Conservation (phyloP, 306 rosid genomes). For the Castanospermum australe region DNA sequence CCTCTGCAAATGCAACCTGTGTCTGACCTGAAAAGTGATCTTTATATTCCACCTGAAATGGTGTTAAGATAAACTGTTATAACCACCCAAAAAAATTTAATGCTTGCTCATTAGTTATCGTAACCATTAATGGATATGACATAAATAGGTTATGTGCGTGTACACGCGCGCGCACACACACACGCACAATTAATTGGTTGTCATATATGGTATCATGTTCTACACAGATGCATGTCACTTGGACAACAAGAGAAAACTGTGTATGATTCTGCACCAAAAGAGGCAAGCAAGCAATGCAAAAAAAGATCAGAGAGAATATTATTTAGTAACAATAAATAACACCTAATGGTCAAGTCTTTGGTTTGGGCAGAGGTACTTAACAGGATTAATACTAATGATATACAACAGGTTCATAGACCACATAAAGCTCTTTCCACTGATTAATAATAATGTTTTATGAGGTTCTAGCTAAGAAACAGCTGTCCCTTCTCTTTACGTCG, state of each 20-base stretch:
- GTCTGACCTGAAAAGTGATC: constrained; percentile 75
- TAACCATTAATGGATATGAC: constrained; percentile 6
- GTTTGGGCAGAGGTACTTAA: constrained; percentile 1
- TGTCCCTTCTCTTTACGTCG: background rate
- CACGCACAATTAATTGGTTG: constrained; percentile 1
- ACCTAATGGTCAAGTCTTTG: constrained; percentile 2
- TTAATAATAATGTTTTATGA: background rate
- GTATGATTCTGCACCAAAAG: constrained; percentile 22
- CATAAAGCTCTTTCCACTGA: constrained; percentile 3
- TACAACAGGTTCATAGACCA: background rate
- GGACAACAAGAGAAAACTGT: constrained; percentile 1
- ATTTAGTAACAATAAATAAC: constrained; percentile 3
- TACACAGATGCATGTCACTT: constrained; percentile 4
- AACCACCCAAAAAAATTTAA: background rate
- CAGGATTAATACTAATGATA: background rate
- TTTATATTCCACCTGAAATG: constrained; percentile 77
- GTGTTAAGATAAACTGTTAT: constrained; percentile 15
- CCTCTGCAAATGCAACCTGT: constrained; percentile 77
- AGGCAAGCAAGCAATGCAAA: constrained; percentile 6
- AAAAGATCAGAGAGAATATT: constrained; percentile 9
- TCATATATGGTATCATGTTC: constrained; percentile 5
- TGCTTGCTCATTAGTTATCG: background rate
- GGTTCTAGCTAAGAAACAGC: constrained; percentile 7
- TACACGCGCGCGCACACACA: background rate
- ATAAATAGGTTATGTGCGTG: background rate